Evolutionary conservation across 805 yeast genomes (phyloP).

Genomic region (Ogataea saltuana): DNA sequence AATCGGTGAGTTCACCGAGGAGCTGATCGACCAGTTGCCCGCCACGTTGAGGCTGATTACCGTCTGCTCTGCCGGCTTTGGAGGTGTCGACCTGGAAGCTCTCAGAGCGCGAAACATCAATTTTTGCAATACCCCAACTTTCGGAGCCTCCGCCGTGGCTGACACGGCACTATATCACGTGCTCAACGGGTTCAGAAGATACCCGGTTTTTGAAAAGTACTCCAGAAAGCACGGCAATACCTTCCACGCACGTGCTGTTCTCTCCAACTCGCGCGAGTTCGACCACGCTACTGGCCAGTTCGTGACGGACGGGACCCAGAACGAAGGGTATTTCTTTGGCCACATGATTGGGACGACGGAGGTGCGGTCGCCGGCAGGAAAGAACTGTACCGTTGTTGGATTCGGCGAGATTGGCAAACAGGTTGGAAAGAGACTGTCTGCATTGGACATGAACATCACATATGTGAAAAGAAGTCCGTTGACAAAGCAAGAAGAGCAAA

Average conservation of each 20-base stretch:
- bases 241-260: constrained; percentile 42
- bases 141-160: constrained; percentile 68
- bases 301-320: constrained; percentile 6
- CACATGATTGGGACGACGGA: constrained; percentile 45
- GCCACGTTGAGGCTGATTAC: constrained; percentile 45
- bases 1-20: constrained; percentile 46
- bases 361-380: constrained; percentile 55
- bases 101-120: constrained; percentile 43
- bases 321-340: constrained; percentile 37
- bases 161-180: constrained; percentile 65
- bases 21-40: constrained; percentile 45
- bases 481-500: constrained; percentile 35
- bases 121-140: constrained; percentile 61
- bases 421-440: constrained; percentile 55
- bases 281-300: constrained; percentile 37
- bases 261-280: constrained; percentile 34
- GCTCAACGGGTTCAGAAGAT: constrained; percentile 60
- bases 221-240: constrained; percentile 46
- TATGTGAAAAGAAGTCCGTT: constrained; percentile 59
- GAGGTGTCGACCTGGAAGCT: constrained; percentile 42
- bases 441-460: constrained; percentile 64
- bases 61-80: constrained; percentile 56
- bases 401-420: constrained; percentile 74
- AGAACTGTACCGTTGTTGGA: constrained; percentile 65
- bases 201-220: constrained; percentile 45